phyloP scores from a whole-genome alignment of 2,329 filamentous ascomycete genomes.

The Xylariaceae sp. region DNA sequence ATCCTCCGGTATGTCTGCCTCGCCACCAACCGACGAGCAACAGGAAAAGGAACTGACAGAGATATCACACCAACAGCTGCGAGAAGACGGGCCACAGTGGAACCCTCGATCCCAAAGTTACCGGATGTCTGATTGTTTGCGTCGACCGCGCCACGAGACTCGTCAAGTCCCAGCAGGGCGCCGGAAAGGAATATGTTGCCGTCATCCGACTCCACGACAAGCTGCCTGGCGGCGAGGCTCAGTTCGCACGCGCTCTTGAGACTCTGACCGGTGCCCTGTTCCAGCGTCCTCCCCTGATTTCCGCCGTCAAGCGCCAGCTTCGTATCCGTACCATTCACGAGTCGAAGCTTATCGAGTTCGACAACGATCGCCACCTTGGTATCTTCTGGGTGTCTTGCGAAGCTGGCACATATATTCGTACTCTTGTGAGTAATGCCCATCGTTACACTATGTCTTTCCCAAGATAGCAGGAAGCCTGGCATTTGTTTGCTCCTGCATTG shows the following conservation, averaged over 20 bases:
- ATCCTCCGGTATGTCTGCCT: slow-evolving; percentile 38
- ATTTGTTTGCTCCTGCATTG: neutral
- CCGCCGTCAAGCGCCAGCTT: slow-evolving; percentile 96
- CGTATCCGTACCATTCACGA: slow-evolving; percentile 98
- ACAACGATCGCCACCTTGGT: slow-evolving; percentile 94
- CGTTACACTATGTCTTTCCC: neutral
- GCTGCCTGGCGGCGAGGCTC: slow-evolving; percentile 86
- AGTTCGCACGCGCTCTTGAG: slow-evolving; percentile 91
- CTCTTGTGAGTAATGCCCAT: slow-evolving; percentile 48
- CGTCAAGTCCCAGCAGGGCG: slow-evolving; percentile 98
- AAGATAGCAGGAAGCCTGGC: too few relatives aligned
- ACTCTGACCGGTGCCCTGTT: slow-evolving; percentile 95
- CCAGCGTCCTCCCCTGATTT: slow-evolving; percentile 95
- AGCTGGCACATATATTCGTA: slow-evolving; percentile 97
- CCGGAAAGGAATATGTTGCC: slow-evolving; percentile 98
- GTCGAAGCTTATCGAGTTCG: slow-evolving; percentile 94
- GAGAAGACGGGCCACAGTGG: slow-evolving; percentile 99
- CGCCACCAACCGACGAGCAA: neutral
- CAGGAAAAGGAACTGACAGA: slow-evolving; percentile 1
- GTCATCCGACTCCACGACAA: slow-evolving; percentile 95
- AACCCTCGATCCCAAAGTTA: slow-evolving; percentile 80
- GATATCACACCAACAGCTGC: slow-evolving; percentile 49
- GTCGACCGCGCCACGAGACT: slow-evolving; percentile 95
- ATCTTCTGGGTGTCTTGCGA: slow-evolving; percentile 99
- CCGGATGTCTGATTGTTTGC: slow-evolving; percentile 76